phyloP scores from a whole-genome alignment of 192 early-diverging fungal genomes.

The Linnemannia hyalina region DNA sequence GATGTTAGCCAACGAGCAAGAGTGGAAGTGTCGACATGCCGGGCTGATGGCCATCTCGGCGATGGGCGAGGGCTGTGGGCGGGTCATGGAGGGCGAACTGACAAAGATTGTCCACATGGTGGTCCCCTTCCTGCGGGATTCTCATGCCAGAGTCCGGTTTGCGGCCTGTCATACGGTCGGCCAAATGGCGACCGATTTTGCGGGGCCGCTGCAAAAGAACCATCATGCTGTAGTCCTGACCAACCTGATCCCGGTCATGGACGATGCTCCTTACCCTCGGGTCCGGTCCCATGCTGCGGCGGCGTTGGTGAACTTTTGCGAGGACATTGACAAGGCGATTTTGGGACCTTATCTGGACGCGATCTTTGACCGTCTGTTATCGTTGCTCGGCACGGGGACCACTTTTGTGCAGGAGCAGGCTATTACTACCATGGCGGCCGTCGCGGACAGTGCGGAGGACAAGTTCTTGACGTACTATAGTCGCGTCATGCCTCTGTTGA shows the following conservation, averaged over 20 bases:
- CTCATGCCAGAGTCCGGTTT: constrained; percentile 94
- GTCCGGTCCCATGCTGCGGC: constrained; percentile 96
- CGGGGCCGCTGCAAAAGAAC: constrained; percentile 79
- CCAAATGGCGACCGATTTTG: constrained; percentile 98
- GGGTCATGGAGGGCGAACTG: constrained; percentile 92
- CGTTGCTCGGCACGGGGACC: constrained; percentile 84
- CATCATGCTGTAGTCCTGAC: constrained; percentile 76
- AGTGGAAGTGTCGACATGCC: constrained; percentile 94
- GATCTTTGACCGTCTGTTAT: constrained; percentile 87
- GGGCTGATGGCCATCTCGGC: constrained; percentile 95
- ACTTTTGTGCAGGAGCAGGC: constrained; percentile 99
- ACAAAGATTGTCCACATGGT: constrained; percentile 83
- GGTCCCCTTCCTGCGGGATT: constrained; percentile 84
- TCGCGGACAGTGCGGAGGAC: constrained; percentile 93
- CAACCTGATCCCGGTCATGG: constrained; percentile 89
- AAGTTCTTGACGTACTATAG: constrained; percentile 92
- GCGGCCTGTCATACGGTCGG: constrained; percentile 96
- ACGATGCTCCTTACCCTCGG: constrained; percentile 67
- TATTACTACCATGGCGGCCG: constrained; percentile 96
- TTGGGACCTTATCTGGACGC: constrained; percentile 91
- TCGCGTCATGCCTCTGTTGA: constrained; percentile 94
- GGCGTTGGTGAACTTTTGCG: constrained; percentile 97
- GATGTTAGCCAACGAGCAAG: constrained; percentile 77
- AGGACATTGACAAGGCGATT: constrained; percentile 83
- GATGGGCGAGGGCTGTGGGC: constrained; percentile 96